A percentile compares a stretch with the other conserved stretches of the same genome.
Evolutionary conservation across 768 basidiomycete species (phyloP).

Genomic region (Pilatotrama ljubarskyi): DNA sequence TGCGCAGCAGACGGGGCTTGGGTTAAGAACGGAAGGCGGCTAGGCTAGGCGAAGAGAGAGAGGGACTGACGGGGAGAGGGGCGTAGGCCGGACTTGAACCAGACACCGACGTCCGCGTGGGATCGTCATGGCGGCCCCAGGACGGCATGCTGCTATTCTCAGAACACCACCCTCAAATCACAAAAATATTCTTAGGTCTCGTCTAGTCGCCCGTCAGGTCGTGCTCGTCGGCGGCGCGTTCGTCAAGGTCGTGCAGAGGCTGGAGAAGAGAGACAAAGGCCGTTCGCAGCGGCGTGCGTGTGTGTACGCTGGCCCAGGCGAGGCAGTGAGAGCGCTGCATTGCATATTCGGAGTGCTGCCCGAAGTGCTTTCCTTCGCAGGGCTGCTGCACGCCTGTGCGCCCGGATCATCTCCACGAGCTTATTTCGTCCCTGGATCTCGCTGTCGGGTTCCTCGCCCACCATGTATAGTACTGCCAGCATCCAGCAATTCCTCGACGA

Average conservation of each 20-base stretch:
- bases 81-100: neutral
- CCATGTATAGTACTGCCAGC: too few species aligned
- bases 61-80: slow-evolving; percentile 5
- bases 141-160: slow-evolving; percentile 17
- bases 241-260: too few species aligned
- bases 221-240: neutral
- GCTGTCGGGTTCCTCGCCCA: neutral
- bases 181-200: neutral
- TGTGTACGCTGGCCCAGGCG: too few species aligned
- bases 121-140: slow-evolving; percentile 8
- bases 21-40: neutral
- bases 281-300: neutral
- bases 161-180: neutral
- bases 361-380: too few species aligned
- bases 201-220: neutral
- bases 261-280: neutral
- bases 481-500: too few species aligned
- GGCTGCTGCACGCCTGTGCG: neutral
- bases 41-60: slow-evolving; percentile 2
- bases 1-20: slow-evolving; percentile 30
- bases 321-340: neutral
- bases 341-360: too few species aligned
- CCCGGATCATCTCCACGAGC: neutral
- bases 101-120: neutral
- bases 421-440: neutral